phyloP scores from a whole-genome alignment of 148 eudicot genomes.

The Rhododendron henanense region DNA sequence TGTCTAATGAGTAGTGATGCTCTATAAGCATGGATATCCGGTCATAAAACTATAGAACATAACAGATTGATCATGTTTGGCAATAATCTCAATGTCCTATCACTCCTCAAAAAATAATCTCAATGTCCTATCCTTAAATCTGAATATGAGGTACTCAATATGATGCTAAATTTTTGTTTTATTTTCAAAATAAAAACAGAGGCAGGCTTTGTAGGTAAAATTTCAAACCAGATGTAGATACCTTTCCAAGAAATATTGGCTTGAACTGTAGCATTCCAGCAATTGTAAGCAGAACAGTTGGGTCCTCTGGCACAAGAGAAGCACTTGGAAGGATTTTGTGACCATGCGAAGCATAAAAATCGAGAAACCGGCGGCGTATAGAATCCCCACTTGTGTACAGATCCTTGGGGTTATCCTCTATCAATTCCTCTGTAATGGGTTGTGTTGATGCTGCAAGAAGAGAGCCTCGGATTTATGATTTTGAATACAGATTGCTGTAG shows the following conservation, averaged over 20 bases:
- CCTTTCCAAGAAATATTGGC: slow-evolving; percentile 97
- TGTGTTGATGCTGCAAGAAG: slow-evolving; percentile 68
- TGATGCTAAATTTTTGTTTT: neutral
- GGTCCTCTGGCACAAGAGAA: slow-evolving; percentile 98
- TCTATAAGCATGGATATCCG: neutral
- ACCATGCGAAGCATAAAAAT: slow-evolving; percentile 83
- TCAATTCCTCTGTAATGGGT: slow-evolving; percentile 55
- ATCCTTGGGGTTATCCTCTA: slow-evolving; percentile 43
- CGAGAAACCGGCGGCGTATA: slow-evolving; percentile 68
- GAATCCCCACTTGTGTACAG: slow-evolving; percentile 62
- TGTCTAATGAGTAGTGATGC: neutral
- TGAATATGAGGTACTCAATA: neutral
- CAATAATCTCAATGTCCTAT: neutral
- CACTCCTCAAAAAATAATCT: neutral
- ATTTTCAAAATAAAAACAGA: neutral
- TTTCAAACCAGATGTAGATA: slow-evolving; percentile 15
- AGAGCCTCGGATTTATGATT: slow-evolving; percentile 21
- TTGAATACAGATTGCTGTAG: slow-evolving; percentile 12
- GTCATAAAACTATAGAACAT: neutral
- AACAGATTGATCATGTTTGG: no score
- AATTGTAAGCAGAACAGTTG: slow-evolving; percentile 90
- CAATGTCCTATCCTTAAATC: neutral
- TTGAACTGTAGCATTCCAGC: slow-evolving; percentile 99
- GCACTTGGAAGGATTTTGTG: slow-evolving; percentile 90
- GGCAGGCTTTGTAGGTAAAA: neutral